Evolutionary conservation across 148 eudicot genomes (phyloP).

Genomic region (Chenopodium formosanum): DNA sequence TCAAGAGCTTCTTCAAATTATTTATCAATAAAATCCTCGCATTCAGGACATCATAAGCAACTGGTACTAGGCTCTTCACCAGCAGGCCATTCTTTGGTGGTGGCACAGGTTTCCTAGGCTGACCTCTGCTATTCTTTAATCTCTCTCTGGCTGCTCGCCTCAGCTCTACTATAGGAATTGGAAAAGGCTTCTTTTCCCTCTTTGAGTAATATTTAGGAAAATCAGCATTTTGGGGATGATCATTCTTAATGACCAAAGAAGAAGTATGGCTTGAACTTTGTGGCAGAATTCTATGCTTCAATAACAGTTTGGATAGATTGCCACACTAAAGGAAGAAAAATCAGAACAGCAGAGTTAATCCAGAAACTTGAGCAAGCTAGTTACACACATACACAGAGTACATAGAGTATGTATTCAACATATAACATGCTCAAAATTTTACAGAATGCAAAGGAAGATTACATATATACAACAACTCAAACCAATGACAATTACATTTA

Average conservation of each 20-base stretch:
- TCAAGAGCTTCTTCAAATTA: conserved; percentile 78
- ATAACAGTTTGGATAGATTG: conserved; percentile 30
- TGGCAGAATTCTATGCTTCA: conserved; percentile 24
- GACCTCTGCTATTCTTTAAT: conserved; percentile 62
- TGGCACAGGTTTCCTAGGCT: conserved; percentile 59
- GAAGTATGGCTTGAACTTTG: conserved; percentile 24
- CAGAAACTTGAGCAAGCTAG: not conserved
- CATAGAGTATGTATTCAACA: not conserved
- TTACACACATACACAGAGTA: not conserved
- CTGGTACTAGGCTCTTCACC: conserved; percentile 70
- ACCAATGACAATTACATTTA: not conserved
- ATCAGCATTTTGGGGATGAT: conserved; percentile 84
- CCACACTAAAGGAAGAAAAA: conserved; percentile 43
- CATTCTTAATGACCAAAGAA: conserved; percentile 48
- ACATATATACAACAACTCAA: not conserved
- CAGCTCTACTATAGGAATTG: conserved; percentile 84
- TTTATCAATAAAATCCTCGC: conserved; percentile 75
- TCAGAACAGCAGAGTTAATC: not conserved
- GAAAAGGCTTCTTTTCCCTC: conserved; percentile 92
- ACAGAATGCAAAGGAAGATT: not conserved
- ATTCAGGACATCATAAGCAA: conserved; percentile 79
- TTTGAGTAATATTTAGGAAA: conserved; percentile 75
- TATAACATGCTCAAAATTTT: not conserved
- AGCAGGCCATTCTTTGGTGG: conserved; percentile 88
- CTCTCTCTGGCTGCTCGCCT: conserved; percentile 92